phyloP scores from a whole-genome alignment of 176 grass and related monocot genomes.

The Chloris gayana region DNA sequence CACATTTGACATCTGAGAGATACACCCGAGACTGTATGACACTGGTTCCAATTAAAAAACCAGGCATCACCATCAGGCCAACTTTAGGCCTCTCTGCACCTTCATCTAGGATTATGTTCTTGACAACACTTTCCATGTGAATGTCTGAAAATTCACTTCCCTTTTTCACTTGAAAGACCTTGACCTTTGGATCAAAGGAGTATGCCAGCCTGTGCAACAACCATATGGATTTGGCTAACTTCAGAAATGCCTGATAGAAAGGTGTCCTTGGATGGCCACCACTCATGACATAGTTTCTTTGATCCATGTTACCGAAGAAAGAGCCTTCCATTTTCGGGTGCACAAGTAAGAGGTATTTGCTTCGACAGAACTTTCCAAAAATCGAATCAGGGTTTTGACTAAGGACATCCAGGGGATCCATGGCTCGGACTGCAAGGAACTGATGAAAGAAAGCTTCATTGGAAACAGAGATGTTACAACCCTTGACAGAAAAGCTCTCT shows the following conservation, averaged over 20 bases:
- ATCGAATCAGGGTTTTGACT: slow-evolving; percentile 84
- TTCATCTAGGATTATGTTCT: slow-evolving; percentile 65
- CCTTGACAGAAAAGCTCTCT: slow-evolving; percentile 77
- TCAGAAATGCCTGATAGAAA: slow-evolving; percentile 95
- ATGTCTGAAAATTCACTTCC: slow-evolving; percentile 73
- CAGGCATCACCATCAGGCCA: slow-evolving; percentile 95
- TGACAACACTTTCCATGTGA: slow-evolving; percentile 87
- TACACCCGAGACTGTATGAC: slow-evolving; percentile 77
- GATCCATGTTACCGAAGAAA: slow-evolving; percentile 87
- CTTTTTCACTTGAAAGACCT: slow-evolving; percentile 74
- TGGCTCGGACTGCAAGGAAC: slow-evolving; percentile 73
- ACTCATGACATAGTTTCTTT: slow-evolving; percentile 85
- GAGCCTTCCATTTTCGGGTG: slow-evolving; percentile 95
- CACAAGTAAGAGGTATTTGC: slow-evolving; percentile 75
- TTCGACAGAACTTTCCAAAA: slow-evolving; percentile 92
- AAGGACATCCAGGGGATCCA: slow-evolving; percentile 95
- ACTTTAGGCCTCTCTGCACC: slow-evolving; percentile 63
- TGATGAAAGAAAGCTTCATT: slow-evolving; percentile 86
- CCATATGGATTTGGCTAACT: slow-evolving; percentile 87
- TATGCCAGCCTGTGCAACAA: slow-evolving; percentile 76
- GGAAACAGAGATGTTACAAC: slow-evolving; percentile 50
- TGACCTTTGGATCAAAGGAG: slow-evolving; percentile 73
- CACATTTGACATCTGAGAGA: slow-evolving; percentile 65
- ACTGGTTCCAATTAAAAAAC: slow-evolving; percentile 71
- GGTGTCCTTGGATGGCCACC: slow-evolving; percentile 93